Evolutionary conservation across 2,329 filamentous ascomycete genomes (phyloP).

Genomic region (Pseudogymnoascus sp.): DNA sequence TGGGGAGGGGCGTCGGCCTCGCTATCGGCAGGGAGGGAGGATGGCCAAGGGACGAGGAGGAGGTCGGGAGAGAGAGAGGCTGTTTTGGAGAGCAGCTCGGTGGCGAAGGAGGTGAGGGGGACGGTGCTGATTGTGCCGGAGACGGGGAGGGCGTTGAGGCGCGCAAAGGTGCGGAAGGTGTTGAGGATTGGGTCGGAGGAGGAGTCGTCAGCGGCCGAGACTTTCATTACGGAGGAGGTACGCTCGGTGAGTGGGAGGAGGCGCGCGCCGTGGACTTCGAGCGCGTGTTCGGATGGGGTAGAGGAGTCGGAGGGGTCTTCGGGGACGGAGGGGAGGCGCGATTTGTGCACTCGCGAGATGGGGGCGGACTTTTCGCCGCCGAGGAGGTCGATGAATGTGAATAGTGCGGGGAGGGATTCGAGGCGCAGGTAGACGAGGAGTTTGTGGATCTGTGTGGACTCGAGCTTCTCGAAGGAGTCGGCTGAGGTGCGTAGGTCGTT

Average conservation of each 20-base stretch:
- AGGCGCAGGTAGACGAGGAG: constrained; percentile 76
- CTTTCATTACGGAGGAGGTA: constrained; percentile 91
- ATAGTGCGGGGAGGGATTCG: constrained; percentile 74
- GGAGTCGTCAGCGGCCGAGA: constrained; percentile 69
- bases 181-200: constrained; percentile 80
- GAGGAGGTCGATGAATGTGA: constrained; percentile 75
- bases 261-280: constrained; percentile 62
- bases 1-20: constrained; percentile 28
- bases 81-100: constrained; percentile 65
- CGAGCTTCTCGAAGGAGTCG: constrained; percentile 42
- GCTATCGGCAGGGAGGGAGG: constrained; percentile 42
- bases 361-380: constrained; percentile 42
- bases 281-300: constrained; percentile 15
- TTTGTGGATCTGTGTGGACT: constrained; percentile 47
- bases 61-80: constrained; percentile 65
- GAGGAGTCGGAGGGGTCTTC: constrained; percentile 20
- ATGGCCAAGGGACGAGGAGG: constrained; percentile 80
- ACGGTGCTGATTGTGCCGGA: constrained; percentile 76
- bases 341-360: constrained; percentile 28
- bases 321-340: constrained; percentile 27
- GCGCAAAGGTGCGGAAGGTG: constrained; percentile 81
- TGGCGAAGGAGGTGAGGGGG: constrained; percentile 69
- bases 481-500: constrained; percentile 36
- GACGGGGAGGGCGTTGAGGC: constrained; percentile 74
- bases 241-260: constrained; percentile 84